Percentiles rank a stretch among this genome's conserved stretches.
Conservation (phyloP, 2,329 filamentous ascomycete species). For the Aspergillus arachidicola region DNA sequence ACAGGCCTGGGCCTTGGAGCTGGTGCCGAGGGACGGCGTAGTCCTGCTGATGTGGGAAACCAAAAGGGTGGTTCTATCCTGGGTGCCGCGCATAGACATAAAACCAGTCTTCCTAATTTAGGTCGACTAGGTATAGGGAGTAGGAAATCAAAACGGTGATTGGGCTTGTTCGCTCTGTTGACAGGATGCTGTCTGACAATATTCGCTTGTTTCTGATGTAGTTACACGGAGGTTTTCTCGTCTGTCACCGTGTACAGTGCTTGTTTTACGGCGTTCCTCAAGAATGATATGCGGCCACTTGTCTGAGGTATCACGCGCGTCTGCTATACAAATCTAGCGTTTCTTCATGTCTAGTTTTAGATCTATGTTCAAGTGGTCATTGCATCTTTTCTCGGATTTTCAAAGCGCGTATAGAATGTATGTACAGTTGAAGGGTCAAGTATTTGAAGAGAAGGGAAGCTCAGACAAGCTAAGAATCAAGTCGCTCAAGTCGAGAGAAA, state of each 20-base stretch:
- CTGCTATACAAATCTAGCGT: background rate
- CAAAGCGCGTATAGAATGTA: constrained; percentile 1
- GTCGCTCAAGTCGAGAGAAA: constrained; percentile 3
- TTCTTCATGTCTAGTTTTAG: background rate
- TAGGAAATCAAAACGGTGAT: constrained; percentile 53
- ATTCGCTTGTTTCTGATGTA: background rate
- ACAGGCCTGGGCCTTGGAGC: constrained; percentile 24
- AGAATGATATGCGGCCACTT: background rate
- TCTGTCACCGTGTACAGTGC: background rate
- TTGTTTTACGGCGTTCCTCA: background rate
- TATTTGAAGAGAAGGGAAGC: constrained; percentile 4
- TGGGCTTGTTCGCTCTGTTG: background rate
- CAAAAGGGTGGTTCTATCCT: constrained; percentile 29
- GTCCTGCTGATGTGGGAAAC: constrained; percentile 18
- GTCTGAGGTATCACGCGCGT: background rate
- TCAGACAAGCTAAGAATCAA: background rate
- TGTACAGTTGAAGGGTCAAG: constrained; percentile 6
- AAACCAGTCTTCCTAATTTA: constrained; percentile 68
- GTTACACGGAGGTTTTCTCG: background rate
- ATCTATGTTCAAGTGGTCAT: background rate
- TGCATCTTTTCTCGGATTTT: background rate
- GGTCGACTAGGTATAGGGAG: constrained; percentile 72
- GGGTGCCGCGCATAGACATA: constrained; percentile 57
- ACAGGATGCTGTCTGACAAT: background rate
- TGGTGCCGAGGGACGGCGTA: constrained; percentile 39